These are phyloP conservation scores for Neobulgaria alba DNA, from an alignment of 2,329 filamentous ascomycete genomes.

Conservation along the genomic window DNA sequence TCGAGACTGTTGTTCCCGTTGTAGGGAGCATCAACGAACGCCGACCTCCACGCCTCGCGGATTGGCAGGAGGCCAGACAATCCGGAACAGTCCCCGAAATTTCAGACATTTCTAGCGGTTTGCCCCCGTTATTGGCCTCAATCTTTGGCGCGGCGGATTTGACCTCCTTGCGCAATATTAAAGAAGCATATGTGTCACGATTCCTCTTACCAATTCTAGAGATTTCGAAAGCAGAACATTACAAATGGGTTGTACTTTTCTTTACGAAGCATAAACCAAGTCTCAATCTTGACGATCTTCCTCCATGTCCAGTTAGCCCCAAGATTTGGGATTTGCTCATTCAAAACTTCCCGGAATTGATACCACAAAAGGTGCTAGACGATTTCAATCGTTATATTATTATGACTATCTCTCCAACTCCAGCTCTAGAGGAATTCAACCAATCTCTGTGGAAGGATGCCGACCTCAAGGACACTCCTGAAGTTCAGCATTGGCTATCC, in stretches of 20 bases:
- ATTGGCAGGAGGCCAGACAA: constrained; percentile 27
- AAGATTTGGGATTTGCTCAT: constrained; percentile 7
- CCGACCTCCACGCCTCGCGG: constrained; percentile 21
- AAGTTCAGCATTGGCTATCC: constrained; percentile 10
- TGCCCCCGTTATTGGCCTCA: constrained; percentile 7
- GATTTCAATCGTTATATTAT: constrained; percentile 9
- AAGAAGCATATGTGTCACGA: neutral
- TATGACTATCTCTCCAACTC: constrained; percentile 9
- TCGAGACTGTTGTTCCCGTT: constrained; percentile 28
- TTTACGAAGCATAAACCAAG: constrained; percentile 5
- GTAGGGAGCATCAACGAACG: constrained; percentile 31
- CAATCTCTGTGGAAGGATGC: constrained; percentile 5
- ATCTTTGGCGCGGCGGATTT: neutral
- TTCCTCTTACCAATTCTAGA: neutral
- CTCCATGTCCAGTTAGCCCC: constrained; percentile 6
- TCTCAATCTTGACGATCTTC: constrained; percentile 6
- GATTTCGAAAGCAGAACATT: constrained; percentile 6
- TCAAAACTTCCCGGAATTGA: constrained; percentile 3
- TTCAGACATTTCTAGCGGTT: constrained; percentile 8
- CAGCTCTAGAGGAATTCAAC: constrained; percentile 8
- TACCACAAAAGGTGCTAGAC: constrained; percentile 6
- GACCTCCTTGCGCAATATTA: neutral
- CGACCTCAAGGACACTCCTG: constrained; percentile 6
- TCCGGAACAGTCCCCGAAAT: constrained; percentile 19
- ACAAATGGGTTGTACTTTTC: constrained; percentile 9